These are phyloP conservation scores for Coriolopsis trogii DNA, from an alignment of 1,284 basidiomycete species.

Conservation along the genomic window DNA sequence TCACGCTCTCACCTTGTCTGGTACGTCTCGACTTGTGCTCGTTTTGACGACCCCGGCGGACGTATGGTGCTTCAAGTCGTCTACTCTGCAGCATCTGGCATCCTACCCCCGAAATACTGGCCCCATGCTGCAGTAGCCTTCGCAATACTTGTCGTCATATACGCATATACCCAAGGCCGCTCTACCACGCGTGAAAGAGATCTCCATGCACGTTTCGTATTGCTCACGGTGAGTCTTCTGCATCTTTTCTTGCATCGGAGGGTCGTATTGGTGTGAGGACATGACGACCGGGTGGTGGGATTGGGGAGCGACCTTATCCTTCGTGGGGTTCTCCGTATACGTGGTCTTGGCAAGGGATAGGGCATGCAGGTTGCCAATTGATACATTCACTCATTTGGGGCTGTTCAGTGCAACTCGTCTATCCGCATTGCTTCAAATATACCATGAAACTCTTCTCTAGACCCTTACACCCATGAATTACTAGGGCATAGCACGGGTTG, in stretches of 20 bases:
- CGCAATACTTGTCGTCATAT: slow-evolving; percentile 47
- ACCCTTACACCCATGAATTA: too few species aligned
- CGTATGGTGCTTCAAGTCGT: slow-evolving; percentile 40
- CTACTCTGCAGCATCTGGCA: slow-evolving; percentile 29
- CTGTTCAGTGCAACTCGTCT: too few species aligned
- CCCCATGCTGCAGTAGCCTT: slow-evolving; percentile 51
- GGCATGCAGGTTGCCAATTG: too few species aligned
- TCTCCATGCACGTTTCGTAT: slow-evolving; percentile 67
- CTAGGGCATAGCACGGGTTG: too few species aligned
- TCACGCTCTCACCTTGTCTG: too few species aligned
- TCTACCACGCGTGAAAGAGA: slow-evolving; percentile 71
- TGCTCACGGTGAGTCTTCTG: slow-evolving; percentile 62
- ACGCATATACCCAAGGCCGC: slow-evolving; percentile 67
- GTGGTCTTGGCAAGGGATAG: too few species aligned
- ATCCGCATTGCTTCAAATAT: too few species aligned
- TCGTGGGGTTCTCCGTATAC: too few species aligned
- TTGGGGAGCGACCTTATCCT: neutral
- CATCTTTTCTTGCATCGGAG: neutral
- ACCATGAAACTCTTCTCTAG: too few species aligned
- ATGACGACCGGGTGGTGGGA: neutral
- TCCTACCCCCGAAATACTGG: slow-evolving; percentile 44
- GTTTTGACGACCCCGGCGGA: too few species aligned
- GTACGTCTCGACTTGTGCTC: too few species aligned
- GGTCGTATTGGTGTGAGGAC: neutral
- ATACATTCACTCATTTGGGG: too few species aligned